Conservation (phyloP, 257 asterid genomes). For the Solanum microdontum region DNA sequence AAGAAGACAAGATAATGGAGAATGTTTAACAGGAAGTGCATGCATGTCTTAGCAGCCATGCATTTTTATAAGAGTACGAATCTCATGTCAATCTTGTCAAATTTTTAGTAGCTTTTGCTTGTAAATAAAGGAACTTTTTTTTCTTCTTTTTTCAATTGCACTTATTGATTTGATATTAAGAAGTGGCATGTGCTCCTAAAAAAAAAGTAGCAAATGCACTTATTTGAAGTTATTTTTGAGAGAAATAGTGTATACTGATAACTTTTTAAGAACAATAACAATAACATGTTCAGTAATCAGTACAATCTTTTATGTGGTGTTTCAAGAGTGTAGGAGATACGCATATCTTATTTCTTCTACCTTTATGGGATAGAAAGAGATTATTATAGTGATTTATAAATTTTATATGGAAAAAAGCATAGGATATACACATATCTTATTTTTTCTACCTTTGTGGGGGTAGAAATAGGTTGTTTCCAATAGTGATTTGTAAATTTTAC, state of each 20-base stretch:
- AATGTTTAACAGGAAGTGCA: conserved; percentile 7
- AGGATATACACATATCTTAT: neutral
- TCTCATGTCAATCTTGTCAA: conserved; percentile 14
- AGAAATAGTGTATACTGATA: neutral
- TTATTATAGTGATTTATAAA: neutral
- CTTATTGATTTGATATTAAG: conserved; percentile 2
- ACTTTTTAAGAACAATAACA: neutral
- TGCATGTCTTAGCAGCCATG: conserved; percentile 16
- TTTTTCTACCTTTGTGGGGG: neutral
- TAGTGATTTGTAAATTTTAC: neutral
- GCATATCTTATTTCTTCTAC: neutral
- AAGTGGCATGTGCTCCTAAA: conserved; percentile 25
- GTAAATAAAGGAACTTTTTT: neutral
- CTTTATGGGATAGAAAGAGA: neutral
- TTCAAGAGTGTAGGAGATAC: neutral
- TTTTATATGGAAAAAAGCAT: neutral
- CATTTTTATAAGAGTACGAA: conserved; percentile 4
- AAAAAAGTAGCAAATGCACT: conserved; percentile 39
- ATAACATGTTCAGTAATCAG: neutral
- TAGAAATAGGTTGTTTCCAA: neutral
- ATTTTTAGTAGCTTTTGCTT: neutral
- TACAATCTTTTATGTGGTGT: neutral
- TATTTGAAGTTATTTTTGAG: neutral
- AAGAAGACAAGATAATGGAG: neutral
- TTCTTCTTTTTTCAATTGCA: neutral